phyloP scores from a whole-genome alignment of 441 rosid species.

The Adansonia rubrostipa region DNA sequence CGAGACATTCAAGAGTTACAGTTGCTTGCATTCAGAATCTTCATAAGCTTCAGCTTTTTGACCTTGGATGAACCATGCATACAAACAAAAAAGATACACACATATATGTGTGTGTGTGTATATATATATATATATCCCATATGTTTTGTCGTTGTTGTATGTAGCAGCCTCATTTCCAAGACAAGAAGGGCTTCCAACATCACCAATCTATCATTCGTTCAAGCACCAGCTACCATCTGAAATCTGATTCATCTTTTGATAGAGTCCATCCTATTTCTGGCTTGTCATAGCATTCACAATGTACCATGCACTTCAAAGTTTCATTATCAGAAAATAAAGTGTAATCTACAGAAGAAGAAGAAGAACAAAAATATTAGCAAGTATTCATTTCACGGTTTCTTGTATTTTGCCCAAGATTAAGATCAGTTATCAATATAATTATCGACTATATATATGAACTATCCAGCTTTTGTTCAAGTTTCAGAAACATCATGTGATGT shows the following conservation, averaged over 20 bases:
- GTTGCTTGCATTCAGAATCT: no score
- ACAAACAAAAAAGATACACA: background rate
- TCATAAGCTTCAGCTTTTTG: no score
- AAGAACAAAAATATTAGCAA: background rate
- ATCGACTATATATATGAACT: background rate
- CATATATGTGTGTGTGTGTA: background rate
- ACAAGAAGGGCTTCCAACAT: background rate
- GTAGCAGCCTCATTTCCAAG: background rate
- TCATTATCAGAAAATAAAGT: background rate
- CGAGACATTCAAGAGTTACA: background rate
- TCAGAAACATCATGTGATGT: background rate
- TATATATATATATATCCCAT: background rate
- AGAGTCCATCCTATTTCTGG: background rate
- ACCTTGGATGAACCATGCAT: no score
- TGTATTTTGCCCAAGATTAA: background rate
- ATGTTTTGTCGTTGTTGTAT: background rate
- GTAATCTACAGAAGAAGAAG: background rate
- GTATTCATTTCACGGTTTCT: background rate
- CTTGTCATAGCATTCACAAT: background rate
- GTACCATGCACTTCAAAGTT: background rate
- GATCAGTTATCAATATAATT: background rate
- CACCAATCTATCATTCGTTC: background rate
- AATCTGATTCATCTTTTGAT: background rate
- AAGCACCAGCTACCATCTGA: background rate
- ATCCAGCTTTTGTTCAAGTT: background rate